These are phyloP conservation scores for Phaseolus coccineus DNA, from an alignment of 331 rosid genomes.

Conservation along the genomic window DNA sequence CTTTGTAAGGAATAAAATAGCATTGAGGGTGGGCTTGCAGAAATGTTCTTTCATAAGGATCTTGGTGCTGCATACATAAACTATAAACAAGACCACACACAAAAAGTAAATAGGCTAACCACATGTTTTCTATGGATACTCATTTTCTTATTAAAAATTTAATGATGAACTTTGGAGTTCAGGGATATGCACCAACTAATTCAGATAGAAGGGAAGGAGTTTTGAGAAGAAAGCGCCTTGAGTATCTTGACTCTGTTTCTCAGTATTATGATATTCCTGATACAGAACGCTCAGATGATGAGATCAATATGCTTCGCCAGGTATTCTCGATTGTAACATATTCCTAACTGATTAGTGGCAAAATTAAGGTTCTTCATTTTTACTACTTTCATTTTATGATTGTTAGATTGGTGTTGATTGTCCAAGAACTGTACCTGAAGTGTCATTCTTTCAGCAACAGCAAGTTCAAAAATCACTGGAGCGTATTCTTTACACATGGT, in stretches of 20 bases:
- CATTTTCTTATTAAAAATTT: slow-evolving; percentile 61
- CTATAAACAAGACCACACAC: slow-evolving; percentile 10
- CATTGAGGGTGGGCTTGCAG: slow-evolving; percentile 3
- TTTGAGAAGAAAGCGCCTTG: slow-evolving; percentile 89
- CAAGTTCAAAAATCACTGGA: slow-evolving; percentile 95
- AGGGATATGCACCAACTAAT: slow-evolving; percentile 99
- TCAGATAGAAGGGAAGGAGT: slow-evolving; percentile 98
- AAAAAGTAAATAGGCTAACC: slow-evolving; percentile 21
- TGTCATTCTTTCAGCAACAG: slow-evolving; percentile 79
- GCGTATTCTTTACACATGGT: slow-evolving; percentile 93
- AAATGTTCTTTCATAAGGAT: slow-evolving; percentile 13
- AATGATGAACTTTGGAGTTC: slow-evolving; percentile 76
- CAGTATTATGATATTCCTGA: slow-evolving; percentile 90
- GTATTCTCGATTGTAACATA: slow-evolving; percentile 48
- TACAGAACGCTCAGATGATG: slow-evolving; percentile 92
- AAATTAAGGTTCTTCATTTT: slow-evolving; percentile 23
- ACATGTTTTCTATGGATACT: slow-evolving; percentile 38
- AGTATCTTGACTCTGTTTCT: slow-evolving; percentile 89
- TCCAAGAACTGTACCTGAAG: slow-evolving; percentile 98
- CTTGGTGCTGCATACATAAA: slow-evolving; percentile 21
- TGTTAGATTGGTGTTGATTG: slow-evolving; percentile 89
- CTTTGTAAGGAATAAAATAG: slow-evolving; percentile 10
- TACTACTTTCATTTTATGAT: slow-evolving; percentile 13
- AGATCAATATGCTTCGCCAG: slow-evolving; percentile 98
- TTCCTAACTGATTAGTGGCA: slow-evolving; percentile 27